Evolutionary conservation across 306 rosid genomes (phyloP), one percentile per base, ranked within the genome.

Genomic region (Benincasa hispida): DNA sequence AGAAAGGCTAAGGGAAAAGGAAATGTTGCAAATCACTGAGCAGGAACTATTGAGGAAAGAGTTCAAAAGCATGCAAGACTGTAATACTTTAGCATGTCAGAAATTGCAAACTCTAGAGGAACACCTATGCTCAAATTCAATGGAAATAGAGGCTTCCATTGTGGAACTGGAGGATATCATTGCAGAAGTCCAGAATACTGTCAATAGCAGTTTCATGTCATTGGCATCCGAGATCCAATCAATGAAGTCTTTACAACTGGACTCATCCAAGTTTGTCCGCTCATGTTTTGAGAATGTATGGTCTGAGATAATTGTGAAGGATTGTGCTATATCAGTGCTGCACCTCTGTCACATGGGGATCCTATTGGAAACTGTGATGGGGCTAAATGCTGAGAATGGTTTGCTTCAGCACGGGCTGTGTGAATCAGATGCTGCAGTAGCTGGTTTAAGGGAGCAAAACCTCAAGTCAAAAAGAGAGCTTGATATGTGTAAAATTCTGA

Each of bases 321-420:
- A 91, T 55, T 91, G 90, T 83, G 93, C 89, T 50, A 78, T 89
- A 79, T 91, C 96, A 51, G 98, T 90, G 76, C 84, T 91, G 14
- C 97, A 94, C 74, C 93, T 88, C 42, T 94, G 97, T 81, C 95
- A 94, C 87, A 81, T 87, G 91, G 96, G 98, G 58, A 84, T 87
- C 77, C 79, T 91, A 25, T 82, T 91, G 77, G 98, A 93, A 90
- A 87, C 97, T 45, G 89, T 89, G 74, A 93, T 90, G 15, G 96
- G 96, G 76, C 82, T 93, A 84, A 94, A 93, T 82, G 91, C 90
- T 41, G 98, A 91, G 84, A 91, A 89, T 65, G 89, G 97, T 72
- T 87, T 93, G 77, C 94, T 93, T 79, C 89, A 89, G 72, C 87
- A 84, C 55, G 98, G 97, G 25, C 79, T 93, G 68, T 77, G 88